Percentiles rank a stretch among this genome's conserved stretches.
Evolutionary conservation across 202 grass and related monocot species (phyloP).

Genomic region (Panicum hallii): DNA sequence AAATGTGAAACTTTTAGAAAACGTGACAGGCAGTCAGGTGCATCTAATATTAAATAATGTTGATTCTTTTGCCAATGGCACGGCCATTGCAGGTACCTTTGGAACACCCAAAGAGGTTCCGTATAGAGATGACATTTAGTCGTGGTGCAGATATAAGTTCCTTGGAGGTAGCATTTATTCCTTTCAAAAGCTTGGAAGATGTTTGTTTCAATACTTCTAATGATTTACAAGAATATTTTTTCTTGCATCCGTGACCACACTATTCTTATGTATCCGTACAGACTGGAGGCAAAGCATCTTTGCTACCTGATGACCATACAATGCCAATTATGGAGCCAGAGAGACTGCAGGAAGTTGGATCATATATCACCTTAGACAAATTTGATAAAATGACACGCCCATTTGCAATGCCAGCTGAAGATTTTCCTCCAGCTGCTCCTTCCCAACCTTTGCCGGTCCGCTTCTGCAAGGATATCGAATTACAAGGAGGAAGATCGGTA

Average conservation of each 20-base stretch:
- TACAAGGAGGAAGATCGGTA: conserved; percentile 70
- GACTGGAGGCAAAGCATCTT: conserved; percentile 56
- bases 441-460: conserved; percentile 67
- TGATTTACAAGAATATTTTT: conserved; percentile 37
- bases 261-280: conserved; percentile 43
- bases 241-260: conserved; percentile 28
- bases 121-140: conserved; percentile 98
- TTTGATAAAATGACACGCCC: conserved; percentile 92
- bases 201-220: conserved; percentile 20
- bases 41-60: conserved; percentile 29
- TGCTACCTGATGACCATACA: conserved; percentile 84
- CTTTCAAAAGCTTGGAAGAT: conserved; percentile 33
- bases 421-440: conserved; percentile 75
- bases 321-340: conserved; percentile 88
- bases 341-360: conserved; percentile 73
- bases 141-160: conserved; percentile 87
- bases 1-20: conserved; percentile 6
- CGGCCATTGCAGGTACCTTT: conserved; percentile 64
- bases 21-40: not conserved
- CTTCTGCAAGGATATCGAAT: conserved; percentile 60
- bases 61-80: conserved; percentile 34
- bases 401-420: conserved; percentile 95
- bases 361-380: conserved; percentile 81
- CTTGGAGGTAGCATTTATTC: conserved; percentile 67
- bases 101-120: conserved; percentile 93